Evolutionary conservation across 108 stramenopile genomes (phyloP).

Genomic region (Cyclotella sp.): DNA sequence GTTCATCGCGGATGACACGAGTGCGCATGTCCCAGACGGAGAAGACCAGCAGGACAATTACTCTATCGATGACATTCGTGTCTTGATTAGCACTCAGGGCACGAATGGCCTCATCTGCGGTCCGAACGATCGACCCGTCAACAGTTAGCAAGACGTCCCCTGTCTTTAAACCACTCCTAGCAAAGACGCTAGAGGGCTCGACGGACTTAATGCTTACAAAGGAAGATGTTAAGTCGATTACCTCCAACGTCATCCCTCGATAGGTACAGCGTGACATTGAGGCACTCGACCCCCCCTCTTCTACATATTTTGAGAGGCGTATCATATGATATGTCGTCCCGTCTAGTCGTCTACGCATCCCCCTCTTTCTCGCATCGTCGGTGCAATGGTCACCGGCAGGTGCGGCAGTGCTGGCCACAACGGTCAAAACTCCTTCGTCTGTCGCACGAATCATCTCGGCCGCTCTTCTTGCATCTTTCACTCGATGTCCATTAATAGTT

Average conservation of each 20-base stretch:
- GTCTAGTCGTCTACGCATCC: not conserved
- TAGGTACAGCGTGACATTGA: not conserved
- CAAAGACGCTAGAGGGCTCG: constrained; percentile 7
- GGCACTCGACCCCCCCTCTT: not conserved
- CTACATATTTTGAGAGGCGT: not conserved
- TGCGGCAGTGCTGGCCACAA: constrained; percentile 3
- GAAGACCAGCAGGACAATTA: constrained; percentile 20
- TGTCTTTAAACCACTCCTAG: constrained; percentile 9
- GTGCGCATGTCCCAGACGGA: constrained; percentile 32
- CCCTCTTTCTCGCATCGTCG: not conserved
- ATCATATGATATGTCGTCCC: constrained; percentile 3
- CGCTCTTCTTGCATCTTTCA: constrained; percentile 18
- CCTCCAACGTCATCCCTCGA: not conserved
- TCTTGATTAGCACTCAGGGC: not conserved
- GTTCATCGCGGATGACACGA: constrained; percentile 13
- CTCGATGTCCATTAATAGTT: constrained; percentile 19
- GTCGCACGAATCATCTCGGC: constrained; percentile 26
- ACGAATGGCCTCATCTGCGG: constrained; percentile 1
- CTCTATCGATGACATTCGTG: not conserved
- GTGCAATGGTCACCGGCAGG: not conserved
- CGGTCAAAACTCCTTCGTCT: constrained; percentile 1
- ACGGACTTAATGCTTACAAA: constrained; percentile 19
- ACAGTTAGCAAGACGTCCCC: constrained; percentile 29
- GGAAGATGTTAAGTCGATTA: not conserved
- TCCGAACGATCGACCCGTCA: constrained; percentile 15